These are phyloP conservation scores for Porpolomopsis calyptriformis DNA, from an alignment of 768 basidiomycete genomes.

Conservation along the genomic window DNA sequence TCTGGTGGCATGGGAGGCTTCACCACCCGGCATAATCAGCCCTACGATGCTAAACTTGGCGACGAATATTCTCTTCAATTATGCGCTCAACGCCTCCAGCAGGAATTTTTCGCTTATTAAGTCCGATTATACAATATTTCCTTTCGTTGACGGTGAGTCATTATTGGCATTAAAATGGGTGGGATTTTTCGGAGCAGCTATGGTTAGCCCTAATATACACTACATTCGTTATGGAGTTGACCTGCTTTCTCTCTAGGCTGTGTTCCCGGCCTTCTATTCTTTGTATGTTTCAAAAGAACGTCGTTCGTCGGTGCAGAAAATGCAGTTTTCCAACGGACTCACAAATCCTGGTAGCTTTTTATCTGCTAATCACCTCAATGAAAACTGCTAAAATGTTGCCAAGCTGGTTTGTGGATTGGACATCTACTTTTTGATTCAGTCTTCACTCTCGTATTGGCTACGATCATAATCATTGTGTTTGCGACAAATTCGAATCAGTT, in stretches of 20 bases:
- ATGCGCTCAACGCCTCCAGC: conserved; percentile 44
- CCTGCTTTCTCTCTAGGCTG: conserved; percentile 32
- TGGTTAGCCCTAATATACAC: conserved; percentile 34
- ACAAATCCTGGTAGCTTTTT: conserved; percentile 25
- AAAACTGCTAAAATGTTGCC: conserved; percentile 13
- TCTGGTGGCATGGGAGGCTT: conserved; percentile 64
- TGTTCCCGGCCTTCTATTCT: conserved; percentile 75
- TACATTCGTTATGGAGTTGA: background rate
- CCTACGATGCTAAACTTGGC: conserved; percentile 56
- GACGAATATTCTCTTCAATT: conserved; percentile 56
- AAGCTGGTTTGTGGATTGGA: conserved; percentile 66
- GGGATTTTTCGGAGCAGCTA: conserved; percentile 60
- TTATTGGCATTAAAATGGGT: conserved; percentile 62
- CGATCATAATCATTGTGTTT: conserved; percentile 54
- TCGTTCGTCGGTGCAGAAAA: conserved; percentile 63
- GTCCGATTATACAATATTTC: conserved; percentile 49
- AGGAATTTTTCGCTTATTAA: conserved; percentile 37
- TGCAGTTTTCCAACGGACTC: conserved; percentile 73
- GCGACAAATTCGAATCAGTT: conserved; percentile 50
- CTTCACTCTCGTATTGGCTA: conserved; percentile 46
- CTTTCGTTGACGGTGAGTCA: conserved; percentile 43
- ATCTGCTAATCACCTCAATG: background rate
- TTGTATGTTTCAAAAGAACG: conserved; percentile 69
- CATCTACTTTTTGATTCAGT: conserved; percentile 68
- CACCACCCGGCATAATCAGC: conserved; percentile 47